Conservation (phyloP, 495 filamentous ascomycete genomes). For the Hypomontagnella submonticulosa region DNA sequence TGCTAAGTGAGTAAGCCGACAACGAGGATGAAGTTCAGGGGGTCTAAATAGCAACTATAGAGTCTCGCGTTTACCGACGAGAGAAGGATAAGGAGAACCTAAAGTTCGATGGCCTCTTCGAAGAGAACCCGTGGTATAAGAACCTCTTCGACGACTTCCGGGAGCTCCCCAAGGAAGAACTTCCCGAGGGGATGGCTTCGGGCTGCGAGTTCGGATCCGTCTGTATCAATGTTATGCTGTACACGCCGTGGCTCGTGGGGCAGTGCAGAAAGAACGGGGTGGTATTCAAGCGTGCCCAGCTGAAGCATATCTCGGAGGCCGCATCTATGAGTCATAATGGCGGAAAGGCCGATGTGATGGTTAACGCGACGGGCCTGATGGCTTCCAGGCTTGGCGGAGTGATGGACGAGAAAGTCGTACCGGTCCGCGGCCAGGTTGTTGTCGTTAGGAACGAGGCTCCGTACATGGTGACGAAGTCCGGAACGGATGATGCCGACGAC, state of each 20-base stretch:
- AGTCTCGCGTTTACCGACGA: slow-evolving; percentile 56
- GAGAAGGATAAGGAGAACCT: slow-evolving; percentile 48
- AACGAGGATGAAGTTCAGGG: not conserved
- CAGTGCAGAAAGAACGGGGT: slow-evolving; percentile 79
- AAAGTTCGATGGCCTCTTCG: slow-evolving; percentile 59
- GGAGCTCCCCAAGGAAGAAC: slow-evolving; percentile 62
- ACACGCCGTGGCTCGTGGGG: slow-evolving; percentile 83
- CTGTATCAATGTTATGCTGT: slow-evolving; percentile 90
- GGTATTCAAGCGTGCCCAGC: slow-evolving; percentile 64
- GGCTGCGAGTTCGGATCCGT: slow-evolving; percentile 81
- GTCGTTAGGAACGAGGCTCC: slow-evolving; percentile 85
- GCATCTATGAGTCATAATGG: slow-evolving; percentile 70
- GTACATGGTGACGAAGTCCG: slow-evolving; percentile 74
- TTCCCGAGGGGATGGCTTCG: slow-evolving; percentile 71
- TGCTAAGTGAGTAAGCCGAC: slow-evolving; percentile 68
- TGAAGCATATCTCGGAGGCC: slow-evolving; percentile 80
- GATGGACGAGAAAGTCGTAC: slow-evolving; percentile 75
- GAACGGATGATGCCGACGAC: slow-evolving; percentile 82
- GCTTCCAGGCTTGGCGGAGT: slow-evolving; percentile 84
- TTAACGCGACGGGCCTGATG: slow-evolving; percentile 89
- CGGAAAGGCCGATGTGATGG: slow-evolving; percentile 70
- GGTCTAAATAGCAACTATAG: slow-evolving; percentile 40
- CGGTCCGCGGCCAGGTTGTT: slow-evolving; percentile 87
- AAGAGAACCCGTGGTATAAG: slow-evolving; percentile 83
- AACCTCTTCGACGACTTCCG: slow-evolving; percentile 77